Evolutionary conservation across 495 filamentous ascomycete genomes (phyloP).

Genomic region (Immersiella caudata): DNA sequence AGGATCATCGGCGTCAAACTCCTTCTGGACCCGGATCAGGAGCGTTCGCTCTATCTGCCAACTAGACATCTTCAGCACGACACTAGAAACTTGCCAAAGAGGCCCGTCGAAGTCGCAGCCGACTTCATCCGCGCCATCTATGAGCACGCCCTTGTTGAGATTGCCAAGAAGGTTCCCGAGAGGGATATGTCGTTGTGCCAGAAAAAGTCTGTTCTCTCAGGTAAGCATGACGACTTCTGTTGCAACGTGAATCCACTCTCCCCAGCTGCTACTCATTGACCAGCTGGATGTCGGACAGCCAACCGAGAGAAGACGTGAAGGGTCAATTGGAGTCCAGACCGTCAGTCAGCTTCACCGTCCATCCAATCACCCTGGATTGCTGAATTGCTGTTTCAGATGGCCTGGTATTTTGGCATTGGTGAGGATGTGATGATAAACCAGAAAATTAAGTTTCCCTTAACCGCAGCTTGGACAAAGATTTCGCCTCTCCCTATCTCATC

Average conservation of each 20-base stretch:
- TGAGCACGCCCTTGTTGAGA: conserved; percentile 34
- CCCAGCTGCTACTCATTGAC: neutral
- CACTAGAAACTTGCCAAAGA: conserved; percentile 33
- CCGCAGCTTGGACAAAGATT: neutral
- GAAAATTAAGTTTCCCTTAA: neutral
- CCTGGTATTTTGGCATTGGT: neutral
- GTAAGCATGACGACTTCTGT: too few relatives aligned
- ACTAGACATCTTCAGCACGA: conserved; percentile 22
- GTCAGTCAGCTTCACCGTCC: too few relatives aligned
- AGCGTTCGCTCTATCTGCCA: conserved; percentile 28
- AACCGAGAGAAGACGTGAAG: neutral
- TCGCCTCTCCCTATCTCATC: neutral
- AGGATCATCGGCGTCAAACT: conserved; percentile 33
- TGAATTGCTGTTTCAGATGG: neutral
- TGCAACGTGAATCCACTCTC: neutral
- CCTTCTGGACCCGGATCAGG: conserved; percentile 39
- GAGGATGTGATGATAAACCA: neutral
- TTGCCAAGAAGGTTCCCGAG: conserved; percentile 25
- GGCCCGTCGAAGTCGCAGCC: conserved; percentile 31
- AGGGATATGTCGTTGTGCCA: conserved; percentile 26
- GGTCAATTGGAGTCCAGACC: neutral
- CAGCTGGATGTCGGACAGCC: neutral
- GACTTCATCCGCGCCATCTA: conserved; percentile 27
- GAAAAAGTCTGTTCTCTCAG: conserved; percentile 31
- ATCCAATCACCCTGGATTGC: too few relatives aligned